Base-by-base conservation (phyloP, 495 filamentous ascomycete genomes). In the Aspergillus coremiiformis region DNA sequence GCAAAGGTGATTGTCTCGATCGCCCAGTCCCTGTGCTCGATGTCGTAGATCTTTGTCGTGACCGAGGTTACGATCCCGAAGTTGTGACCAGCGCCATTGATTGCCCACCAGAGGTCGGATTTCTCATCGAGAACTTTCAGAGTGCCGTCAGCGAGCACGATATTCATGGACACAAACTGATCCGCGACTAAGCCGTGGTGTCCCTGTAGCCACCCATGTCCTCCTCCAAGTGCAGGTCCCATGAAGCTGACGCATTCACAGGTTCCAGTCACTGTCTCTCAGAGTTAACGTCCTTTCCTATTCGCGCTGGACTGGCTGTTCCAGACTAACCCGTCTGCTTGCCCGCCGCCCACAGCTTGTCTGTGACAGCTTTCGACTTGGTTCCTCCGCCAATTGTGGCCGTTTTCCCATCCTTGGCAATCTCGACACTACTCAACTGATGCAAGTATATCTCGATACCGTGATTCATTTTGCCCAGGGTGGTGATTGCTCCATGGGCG, bases 71-170 rank as follows among this genome's bases (percentile, higher is more conserved):
- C 74, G 58, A 84, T 78, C 44, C 80, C 82, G 49, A 84, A 84
- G 62, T 84, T 84, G 58, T 81, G 76, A 5, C 81, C 81, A 27
- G 80, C 81, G 4, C 82, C 82, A 41, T 68, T 66, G 46, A 85
- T 58, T 7, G 70, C 80, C 77, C 78, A 82, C 59, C 66, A 83
- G 45, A 83, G 71, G 21, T 82, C 74, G 8, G 72, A 63, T 44
- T 64, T 60, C 6, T 64, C 41, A 39, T 72, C 74, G 7, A 68
- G 56, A 1, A 58, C 68, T 14, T 63, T 54, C 15, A 59, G 55
- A 1, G 51, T 64, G 11, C 82, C 84, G 53, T 80, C 64, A n/a
- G 81, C 79, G 4, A 81, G 66, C 0, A 86, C 78, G 11, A 85
- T 58, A 22, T 74, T 71, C 53, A 73, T 57, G 0, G 74, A 78